Percentiles rank a stretch among this genome's conserved stretches.
Evolutionary conservation across 176 grass and related monocot genomes (phyloP).

Genomic region (Eragrostis curvula): DNA sequence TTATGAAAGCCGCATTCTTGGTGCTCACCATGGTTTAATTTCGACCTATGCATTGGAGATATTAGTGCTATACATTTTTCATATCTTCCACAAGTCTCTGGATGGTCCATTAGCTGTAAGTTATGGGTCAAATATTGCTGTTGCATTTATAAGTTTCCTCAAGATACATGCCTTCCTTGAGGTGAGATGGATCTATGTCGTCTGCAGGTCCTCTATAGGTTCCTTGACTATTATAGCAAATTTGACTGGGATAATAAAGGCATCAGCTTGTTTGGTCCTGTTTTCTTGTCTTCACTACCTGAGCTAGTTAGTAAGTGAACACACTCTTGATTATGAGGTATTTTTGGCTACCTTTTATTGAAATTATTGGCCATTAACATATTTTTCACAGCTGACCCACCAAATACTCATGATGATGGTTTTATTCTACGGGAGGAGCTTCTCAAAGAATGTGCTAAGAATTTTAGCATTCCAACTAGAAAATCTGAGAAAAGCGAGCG

Average conservation of each 20-base stretch:
- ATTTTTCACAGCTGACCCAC: conserved; percentile 56
- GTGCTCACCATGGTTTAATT: conserved; percentile 91
- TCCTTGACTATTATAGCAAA: conserved; percentile 93
- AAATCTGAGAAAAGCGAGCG: conserved; percentile 47
- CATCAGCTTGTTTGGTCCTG: conserved; percentile 73
- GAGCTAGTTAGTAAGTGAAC: conserved; percentile 79
- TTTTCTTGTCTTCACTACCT: conserved; percentile 75
- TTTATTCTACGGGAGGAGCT: conserved; percentile 61
- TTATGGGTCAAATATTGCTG: conserved; percentile 11
- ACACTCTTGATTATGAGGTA: background rate
- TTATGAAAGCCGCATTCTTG: conserved; percentile 97
- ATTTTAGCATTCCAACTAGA: conserved; percentile 53
- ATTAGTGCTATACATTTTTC: conserved; percentile 81
- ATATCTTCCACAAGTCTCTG: conserved; percentile 70
- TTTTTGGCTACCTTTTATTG: conserved; percentile 26
- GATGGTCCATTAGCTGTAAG: conserved; percentile 80
- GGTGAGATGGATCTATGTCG: conserved; percentile 31
- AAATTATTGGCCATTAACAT: conserved; percentile 35
- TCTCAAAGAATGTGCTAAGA: conserved; percentile 56
- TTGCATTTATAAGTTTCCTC: conserved; percentile 16
- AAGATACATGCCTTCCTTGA: conserved; percentile 19
- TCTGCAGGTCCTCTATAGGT: conserved; percentile 88
- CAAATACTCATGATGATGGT: conserved; percentile 48
- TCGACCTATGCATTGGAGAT: conserved; percentile 96
- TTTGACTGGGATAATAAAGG: conserved; percentile 93